Percentiles rank a stretch among this genome's conserved stretches.
Conservation (phyloP, 2,329 filamentous ascomycete genomes). For the Ambrosiella beaveri region DNA sequence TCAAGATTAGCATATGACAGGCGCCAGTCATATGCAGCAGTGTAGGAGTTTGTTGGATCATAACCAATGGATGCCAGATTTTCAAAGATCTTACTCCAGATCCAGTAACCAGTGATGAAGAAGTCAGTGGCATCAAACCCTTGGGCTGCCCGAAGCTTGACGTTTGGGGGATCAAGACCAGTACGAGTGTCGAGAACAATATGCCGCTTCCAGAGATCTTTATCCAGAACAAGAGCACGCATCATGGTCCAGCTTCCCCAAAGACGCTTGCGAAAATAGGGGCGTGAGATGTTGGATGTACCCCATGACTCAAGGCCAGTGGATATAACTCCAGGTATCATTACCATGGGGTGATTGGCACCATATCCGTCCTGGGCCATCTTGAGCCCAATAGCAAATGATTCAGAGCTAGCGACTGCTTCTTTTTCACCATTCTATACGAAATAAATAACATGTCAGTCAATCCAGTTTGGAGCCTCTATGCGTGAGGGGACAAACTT, state of each 20-base stretch:
- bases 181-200: slow-evolving; percentile 92
- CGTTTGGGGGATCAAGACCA: slow-evolving; percentile 72
- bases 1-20: slow-evolving; percentile 83
- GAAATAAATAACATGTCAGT: neutral
- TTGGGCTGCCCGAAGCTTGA: slow-evolving; percentile 84
- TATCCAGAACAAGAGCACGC: slow-evolving; percentile 81
- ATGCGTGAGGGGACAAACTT: slow-evolving; percentile 20
- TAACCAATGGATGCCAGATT: slow-evolving; percentile 93
- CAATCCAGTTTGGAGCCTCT: neutral
- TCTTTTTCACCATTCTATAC: slow-evolving; percentile 69
- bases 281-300: slow-evolving; percentile 64
- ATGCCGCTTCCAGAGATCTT: slow-evolving; percentile 85
- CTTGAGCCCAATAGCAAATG: slow-evolving; percentile 78
- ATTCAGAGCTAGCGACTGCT: slow-evolving; percentile 69
- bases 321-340: slow-evolving; percentile 95
- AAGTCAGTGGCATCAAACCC: slow-evolving; percentile 97
- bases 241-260: slow-evolving; percentile 99
- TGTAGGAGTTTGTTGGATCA: slow-evolving; percentile 62
- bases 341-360: slow-evolving; percentile 78
- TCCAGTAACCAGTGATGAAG: slow-evolving; percentile 86
- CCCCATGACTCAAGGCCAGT: slow-evolving; percentile 96
- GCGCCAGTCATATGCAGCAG: slow-evolving; percentile 75
- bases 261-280: slow-evolving; percentile 83
- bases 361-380: slow-evolving; percentile 63
- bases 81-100: slow-evolving; percentile 97